phyloP scores from a whole-genome alignment of 768 basidiomycete genomes.

The Hericium coralloides region DNA sequence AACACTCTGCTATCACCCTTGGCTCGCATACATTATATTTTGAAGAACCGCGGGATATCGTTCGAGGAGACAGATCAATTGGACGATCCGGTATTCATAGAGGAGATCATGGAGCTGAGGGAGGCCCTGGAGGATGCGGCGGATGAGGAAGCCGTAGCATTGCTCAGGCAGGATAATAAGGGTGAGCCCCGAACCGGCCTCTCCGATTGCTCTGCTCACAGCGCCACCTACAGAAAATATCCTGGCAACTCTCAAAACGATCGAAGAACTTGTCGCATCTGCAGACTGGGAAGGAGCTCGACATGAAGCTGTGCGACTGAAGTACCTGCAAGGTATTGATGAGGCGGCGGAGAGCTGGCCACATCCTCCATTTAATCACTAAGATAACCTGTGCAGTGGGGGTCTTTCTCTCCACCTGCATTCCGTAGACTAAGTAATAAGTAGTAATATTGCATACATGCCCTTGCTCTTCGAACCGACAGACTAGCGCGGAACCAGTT shows the following conservation, averaged over 20 bases:
- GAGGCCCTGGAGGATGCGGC: conserved; percentile 67
- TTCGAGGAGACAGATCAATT: conserved; percentile 63
- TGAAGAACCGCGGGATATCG: conserved; percentile 48
- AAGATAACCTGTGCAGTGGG: background rate
- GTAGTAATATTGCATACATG: too few relatives aligned
- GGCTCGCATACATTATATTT: conserved; percentile 72
- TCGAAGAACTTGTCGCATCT: conserved; percentile 41
- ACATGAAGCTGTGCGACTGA: conserved; percentile 53
- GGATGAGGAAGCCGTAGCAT: conserved; percentile 38
- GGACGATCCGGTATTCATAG: conserved; percentile 62
- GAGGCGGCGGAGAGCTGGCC: conserved; percentile 37
- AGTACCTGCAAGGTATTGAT: conserved; percentile 64
- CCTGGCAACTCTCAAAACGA: conserved; percentile 29
- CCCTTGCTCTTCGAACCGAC: too few relatives aligned
- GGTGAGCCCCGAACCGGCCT: conserved; percentile 29
- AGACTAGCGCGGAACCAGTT: too few relatives aligned
- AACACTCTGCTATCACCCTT: conserved; percentile 65
- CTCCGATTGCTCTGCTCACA: background rate
- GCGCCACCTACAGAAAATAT: conserved; percentile 39
- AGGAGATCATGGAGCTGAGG: conserved; percentile 68
- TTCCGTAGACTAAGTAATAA: too few relatives aligned
- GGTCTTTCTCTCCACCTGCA: too few relatives aligned
- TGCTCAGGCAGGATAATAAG: conserved; percentile 43
- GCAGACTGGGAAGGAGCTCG: conserved; percentile 52
- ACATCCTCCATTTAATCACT: conserved; percentile 18